Base-by-base conservation (phyloP, 2,329 filamentous ascomycete species). In the Venturia pyrina region DNA sequence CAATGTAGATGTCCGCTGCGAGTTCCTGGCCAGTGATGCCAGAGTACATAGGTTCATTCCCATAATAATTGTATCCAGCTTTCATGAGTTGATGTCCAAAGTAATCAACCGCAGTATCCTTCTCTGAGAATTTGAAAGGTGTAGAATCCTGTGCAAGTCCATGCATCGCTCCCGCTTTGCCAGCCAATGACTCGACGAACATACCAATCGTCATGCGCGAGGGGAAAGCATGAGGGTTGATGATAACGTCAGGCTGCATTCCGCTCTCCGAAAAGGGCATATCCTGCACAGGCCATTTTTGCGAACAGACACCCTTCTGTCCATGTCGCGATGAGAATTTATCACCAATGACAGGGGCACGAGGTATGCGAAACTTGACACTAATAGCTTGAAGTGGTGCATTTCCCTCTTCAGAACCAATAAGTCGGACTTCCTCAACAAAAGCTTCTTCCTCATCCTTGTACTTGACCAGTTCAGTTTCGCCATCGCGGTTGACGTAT, bases 151-250 rank as follows among this genome's bases (percentile, higher is more conserved):
- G 95, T 0, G 95, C 90, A n/a, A 97, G 83, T 60, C 95, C 95
- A 75, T 99, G 95, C 44, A 99, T 84, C 17, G 93, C 90, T 60
- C 95, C 95, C 11, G 93, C 87, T 80, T 99, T 99, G 68, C 95
- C 95, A 11, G 95, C 95, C 64, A 99, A 84, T 5, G 93, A 97
- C 80, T 99, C 95, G 74, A 99, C 87, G 78, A 99, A 98, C 91
- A 98, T 98, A 74, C 95, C 95, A 74, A 99, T 99, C 24, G 95
- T 99, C 95, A 99, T 99, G 78, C 95, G 93, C 59, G 93, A 98
- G 8, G 95, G 95, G 84, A 99, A 99, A 74, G 95, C 95, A 83
- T 99, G 95, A 50, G 95, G 95, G 80, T 99, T 99, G 82, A 99
- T 99, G 78, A 99, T 99, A 72, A 96, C 84, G 77, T 99, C 95